A percentile compares a stretch with the other conserved stretches of the same genome.
These are phyloP conservation scores for Lagenidium giganteum DNA, from an alignment of 352 stramenopile genomes.

Conservation along the genomic window DNA sequence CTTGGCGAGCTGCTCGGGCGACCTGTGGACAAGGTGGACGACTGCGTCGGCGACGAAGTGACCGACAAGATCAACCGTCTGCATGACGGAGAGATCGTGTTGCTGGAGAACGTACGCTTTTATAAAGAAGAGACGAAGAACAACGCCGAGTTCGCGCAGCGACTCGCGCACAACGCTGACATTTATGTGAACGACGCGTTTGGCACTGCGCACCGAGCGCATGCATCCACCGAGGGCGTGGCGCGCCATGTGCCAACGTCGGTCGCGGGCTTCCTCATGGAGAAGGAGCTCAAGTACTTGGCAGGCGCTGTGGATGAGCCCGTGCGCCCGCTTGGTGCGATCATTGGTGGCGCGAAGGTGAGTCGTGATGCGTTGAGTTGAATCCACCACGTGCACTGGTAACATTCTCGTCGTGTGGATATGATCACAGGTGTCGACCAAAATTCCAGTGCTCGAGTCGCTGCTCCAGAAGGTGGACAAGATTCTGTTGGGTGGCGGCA, in stretches of 20 bases:
- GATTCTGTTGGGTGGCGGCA: slow-evolving; percentile 93
- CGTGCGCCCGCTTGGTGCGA: slow-evolving; percentile 86
- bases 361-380: too few species aligned
- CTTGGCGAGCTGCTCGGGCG: slow-evolving; percentile 90
- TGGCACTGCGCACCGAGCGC: slow-evolving; percentile 94
- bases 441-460: slow-evolving; percentile 94
- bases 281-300: slow-evolving; percentile 97
- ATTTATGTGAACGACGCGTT: slow-evolving; percentile 98
- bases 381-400: too few species aligned
- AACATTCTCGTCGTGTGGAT: too few species aligned
- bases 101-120: slow-evolving; percentile 93
- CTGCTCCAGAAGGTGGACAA: slow-evolving; percentile 94
- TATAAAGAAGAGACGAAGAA: slow-evolving; percentile 97
- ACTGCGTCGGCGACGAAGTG: slow-evolving; percentile 93
- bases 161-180: slow-evolving; percentile 90
- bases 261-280: slow-evolving; percentile 93
- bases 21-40: slow-evolving; percentile 87
- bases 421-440: slow-evolving; percentile 57
- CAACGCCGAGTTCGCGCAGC: slow-evolving; percentile 89
- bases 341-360: slow-evolving; percentile 95
- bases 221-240: slow-evolving; percentile 95
- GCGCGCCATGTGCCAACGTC: slow-evolving; percentile 90
- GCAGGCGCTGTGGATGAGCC: slow-evolving; percentile 80
- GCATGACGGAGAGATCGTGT: slow-evolving; percentile 87
- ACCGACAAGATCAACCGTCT: slow-evolving; percentile 61